A percentile compares a stretch with the other conserved stretches of the same genome.
Conservation (phyloP, 1,284 basidiomycete species). For the Marasmius tenuissimus region DNA sequence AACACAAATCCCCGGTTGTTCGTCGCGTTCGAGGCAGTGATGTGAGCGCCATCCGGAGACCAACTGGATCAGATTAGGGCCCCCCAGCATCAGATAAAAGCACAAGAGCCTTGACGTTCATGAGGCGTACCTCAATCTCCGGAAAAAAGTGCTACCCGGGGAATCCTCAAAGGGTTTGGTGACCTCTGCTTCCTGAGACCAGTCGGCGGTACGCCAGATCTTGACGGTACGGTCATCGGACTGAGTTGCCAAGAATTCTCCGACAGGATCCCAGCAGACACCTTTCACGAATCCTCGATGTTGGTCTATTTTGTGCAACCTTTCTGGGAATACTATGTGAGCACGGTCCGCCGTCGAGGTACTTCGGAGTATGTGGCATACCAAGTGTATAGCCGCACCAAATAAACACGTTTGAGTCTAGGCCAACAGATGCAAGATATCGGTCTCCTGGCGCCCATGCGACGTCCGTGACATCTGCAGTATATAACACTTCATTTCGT, state of each 20-base stretch:
- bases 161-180: constrained; percentile 91
- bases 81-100: background rate
- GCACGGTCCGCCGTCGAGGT: background rate
- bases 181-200: constrained; percentile 84
- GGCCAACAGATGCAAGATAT: constrained; percentile 91
- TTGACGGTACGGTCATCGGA: constrained; percentile 96
- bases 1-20: constrained; percentile 96
- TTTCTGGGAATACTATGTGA: constrained; percentile 47
- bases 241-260: constrained; percentile 94
- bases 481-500: background rate
- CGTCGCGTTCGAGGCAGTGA: constrained; percentile 96
- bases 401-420: constrained; percentile 89
- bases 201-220: constrained; percentile 94
- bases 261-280: constrained; percentile 97
- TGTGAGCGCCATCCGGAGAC: constrained; percentile 98
- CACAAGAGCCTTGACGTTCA: background rate
- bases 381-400: constrained; percentile 92
- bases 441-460: constrained; percentile 93
- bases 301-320: constrained; percentile 79
- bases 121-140: constrained; percentile 76
- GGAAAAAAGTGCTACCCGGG: constrained; percentile 94
- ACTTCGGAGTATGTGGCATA: constrained; percentile 24
- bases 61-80: constrained; percentile 56
- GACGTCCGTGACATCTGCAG: constrained; percentile 88
- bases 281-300: constrained; percentile 99